phyloP scores from a whole-genome alignment of 2,329 filamentous ascomycete species.

The Dactylonectria macrodidyma region DNA sequence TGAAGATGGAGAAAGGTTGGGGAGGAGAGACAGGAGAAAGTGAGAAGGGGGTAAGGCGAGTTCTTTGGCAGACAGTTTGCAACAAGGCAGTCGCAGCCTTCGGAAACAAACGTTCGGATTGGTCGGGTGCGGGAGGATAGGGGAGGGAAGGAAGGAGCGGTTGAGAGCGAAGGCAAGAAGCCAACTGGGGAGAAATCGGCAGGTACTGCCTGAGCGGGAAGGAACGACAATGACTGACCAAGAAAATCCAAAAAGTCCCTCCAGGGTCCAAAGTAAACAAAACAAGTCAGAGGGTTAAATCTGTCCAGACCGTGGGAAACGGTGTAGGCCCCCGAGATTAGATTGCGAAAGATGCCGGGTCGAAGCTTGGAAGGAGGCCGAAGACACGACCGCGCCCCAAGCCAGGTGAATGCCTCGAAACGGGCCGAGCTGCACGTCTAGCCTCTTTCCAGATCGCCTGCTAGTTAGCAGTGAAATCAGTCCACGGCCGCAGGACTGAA shows the following conservation, averaged over 20 bases:
- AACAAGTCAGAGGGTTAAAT: neutral
- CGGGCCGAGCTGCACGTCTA: neutral
- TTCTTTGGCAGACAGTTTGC: neutral
- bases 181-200: neutral
- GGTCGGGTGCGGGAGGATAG: neutral
- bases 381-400: neutral
- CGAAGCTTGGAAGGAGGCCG: neutral
- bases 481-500: neutral
- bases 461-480: neutral
- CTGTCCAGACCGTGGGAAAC: too few species aligned
- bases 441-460: neutral
- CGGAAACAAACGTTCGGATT: neutral
- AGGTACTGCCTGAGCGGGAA: neutral
- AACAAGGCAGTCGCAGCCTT: constrained; percentile 5
- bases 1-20: constrained; percentile 6
- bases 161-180: constrained; percentile 3
- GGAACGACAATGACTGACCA: neutral
- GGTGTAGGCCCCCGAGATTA: neutral
- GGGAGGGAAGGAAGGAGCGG: neutral
- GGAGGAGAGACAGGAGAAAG: constrained; percentile 10
- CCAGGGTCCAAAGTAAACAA: constrained; percentile 6
- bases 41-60: constrained; percentile 10
- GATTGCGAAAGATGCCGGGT: neutral
- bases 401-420: neutral
- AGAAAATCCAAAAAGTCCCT: neutral